Evolutionary conservation across 345 rosid genomes (phyloP).

Genomic region (Populus pruinosa): DNA sequence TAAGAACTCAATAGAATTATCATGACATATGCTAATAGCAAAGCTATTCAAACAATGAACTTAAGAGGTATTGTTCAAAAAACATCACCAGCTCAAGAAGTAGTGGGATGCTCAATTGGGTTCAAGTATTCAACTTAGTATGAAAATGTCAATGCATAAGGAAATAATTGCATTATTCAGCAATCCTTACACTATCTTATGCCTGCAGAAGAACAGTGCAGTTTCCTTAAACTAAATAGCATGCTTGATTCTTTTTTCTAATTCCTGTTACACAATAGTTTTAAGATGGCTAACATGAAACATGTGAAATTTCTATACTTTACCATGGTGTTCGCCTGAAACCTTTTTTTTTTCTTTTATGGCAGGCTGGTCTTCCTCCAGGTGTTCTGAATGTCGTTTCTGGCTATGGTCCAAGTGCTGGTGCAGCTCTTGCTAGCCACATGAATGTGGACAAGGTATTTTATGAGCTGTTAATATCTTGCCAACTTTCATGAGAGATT

Average conservation of each 20-base stretch:
- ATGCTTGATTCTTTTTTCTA: background rate
- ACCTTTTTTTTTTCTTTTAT: slow-evolving; percentile 3
- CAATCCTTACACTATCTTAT: background rate
- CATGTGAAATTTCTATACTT: background rate
- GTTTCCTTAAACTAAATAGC: background rate
- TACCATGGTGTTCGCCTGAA: background rate
- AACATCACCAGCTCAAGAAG: background rate
- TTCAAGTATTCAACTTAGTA: no score
- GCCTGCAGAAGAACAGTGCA: background rate
- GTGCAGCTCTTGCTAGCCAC: slow-evolving; percentile 82
- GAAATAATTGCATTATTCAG: background rate
- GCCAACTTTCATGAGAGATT: background rate
- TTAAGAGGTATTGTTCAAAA: background rate
- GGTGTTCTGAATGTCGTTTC: slow-evolving; percentile 88
- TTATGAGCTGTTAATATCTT: background rate
- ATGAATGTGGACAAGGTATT: slow-evolving; percentile 80
- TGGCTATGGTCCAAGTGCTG: slow-evolving; percentile 82
- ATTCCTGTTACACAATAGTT: background rate
- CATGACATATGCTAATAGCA: background rate
- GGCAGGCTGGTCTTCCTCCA: slow-evolving; percentile 88
- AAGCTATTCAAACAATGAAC: background rate
- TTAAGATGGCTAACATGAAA: background rate
- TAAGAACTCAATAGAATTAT: background rate
- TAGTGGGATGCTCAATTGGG: no score
- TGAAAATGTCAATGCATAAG: no score